Evolutionary conservation across 1,284 basidiomycete species (phyloP).

Genomic region (Phellinidium pouzarii): DNA sequence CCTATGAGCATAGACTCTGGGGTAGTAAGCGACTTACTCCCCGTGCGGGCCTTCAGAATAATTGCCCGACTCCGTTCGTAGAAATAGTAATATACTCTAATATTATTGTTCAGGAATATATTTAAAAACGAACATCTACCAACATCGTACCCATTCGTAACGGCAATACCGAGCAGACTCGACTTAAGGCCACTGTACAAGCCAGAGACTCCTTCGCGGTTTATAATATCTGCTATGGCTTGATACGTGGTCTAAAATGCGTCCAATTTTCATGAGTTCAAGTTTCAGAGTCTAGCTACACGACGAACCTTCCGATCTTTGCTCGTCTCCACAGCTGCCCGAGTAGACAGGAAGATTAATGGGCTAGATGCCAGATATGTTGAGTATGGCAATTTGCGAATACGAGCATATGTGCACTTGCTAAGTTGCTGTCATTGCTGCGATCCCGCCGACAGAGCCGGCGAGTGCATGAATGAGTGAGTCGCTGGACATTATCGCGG

Average conservation of each 20-base stretch:
- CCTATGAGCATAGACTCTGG: conserved; percentile 88
- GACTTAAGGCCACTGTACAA: conserved; percentile 87
- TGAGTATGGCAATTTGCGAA: conserved; percentile 17
- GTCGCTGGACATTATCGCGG: conserved; percentile 56
- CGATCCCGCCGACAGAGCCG: conserved; percentile 86
- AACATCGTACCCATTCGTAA: conserved; percentile 75
- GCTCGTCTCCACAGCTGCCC: conserved; percentile 87
- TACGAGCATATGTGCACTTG: conserved; percentile 33
- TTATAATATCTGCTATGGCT: conserved; percentile 70
- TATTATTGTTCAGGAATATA: not conserved
- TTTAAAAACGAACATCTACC: not conserved
- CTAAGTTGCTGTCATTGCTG: conserved; percentile 85
- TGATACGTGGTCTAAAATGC: conserved; percentile 43
- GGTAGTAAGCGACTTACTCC: conserved; percentile 69
- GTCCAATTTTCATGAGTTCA: not conserved
- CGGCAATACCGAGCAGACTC: conserved; percentile 84
- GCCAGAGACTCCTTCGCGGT: conserved; percentile 79
- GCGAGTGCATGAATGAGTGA: conserved; percentile 86
- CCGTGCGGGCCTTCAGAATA: conserved; percentile 50
- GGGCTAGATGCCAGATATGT: conserved; percentile 50
- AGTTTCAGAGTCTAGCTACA: not conserved
- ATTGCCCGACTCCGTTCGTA: conserved; percentile 62
- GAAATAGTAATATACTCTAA: conserved; percentile 82
- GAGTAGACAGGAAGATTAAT: conserved; percentile 86
- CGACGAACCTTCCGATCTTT: conserved; percentile 60